A percentile compares a stretch with the other conserved stretches of the same genome.
These are phyloP conservation scores for Pythium volutum DNA, from an alignment of 352 stramenopile species.

Conservation along the genomic window DNA sequence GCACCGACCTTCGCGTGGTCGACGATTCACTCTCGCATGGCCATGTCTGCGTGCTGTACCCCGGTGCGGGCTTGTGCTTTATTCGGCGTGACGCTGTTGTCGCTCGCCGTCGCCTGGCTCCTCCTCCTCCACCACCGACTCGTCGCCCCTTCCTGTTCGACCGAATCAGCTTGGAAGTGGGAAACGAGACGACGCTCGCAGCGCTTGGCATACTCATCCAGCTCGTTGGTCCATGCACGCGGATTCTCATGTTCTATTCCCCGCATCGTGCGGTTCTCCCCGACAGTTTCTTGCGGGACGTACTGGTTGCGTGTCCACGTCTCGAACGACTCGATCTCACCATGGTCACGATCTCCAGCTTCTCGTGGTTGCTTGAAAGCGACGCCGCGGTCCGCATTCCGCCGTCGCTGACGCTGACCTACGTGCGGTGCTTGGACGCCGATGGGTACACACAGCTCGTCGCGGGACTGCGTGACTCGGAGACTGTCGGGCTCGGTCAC, in stretches of 20 bases:
- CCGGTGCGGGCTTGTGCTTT: slow-evolving; percentile 7
- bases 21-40: not conserved
- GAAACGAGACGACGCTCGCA: not conserved
- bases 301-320: not conserved
- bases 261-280: not conserved
- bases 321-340: slow-evolving; percentile 6
- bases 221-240: not conserved
- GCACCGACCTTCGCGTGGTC: slow-evolving; percentile 1
- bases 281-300: not conserved
- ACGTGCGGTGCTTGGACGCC: not conserved
- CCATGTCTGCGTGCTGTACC: slow-evolving; percentile 2
- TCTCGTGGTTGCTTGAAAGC: slow-evolving; percentile 1
- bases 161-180: not conserved
- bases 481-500: not conserved
- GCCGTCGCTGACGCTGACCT: not conserved
- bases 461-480: not conserved
- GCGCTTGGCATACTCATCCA: not conserved
- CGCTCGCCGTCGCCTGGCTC: not conserved
- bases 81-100: not conserved
- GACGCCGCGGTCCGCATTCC: not conserved
- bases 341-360: not conserved
- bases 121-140: no score
- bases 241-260: not conserved
- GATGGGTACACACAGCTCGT: not conserved
- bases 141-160: not conserved